phyloP scores from a whole-genome alignment of 1,284 basidiomycete genomes.

The Meripilus lineatus region DNA sequence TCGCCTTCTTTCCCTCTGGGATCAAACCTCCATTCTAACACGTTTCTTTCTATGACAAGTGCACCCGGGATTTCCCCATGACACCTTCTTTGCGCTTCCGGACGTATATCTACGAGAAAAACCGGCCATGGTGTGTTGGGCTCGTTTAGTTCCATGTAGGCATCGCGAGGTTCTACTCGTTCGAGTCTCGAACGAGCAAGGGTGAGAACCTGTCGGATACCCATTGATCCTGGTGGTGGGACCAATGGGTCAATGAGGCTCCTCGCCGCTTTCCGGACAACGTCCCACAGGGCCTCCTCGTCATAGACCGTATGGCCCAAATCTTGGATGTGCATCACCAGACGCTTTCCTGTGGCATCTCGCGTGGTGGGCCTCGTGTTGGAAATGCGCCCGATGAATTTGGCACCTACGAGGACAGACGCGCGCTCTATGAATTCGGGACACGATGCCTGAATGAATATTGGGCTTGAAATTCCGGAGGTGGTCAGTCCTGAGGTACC shows the following conservation, averaged over 20 bases:
- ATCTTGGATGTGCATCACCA: neutral
- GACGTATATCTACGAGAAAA: constrained; percentile 72
- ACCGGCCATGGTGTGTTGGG: constrained; percentile 47
- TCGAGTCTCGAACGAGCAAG: constrained; percentile 57
- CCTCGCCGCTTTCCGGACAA: constrained; percentile 53
- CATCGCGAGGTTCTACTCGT: constrained; percentile 55
- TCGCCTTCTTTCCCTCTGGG: constrained; percentile 39
- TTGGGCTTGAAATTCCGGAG: constrained; percentile 22
- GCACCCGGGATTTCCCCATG: constrained; percentile 59
- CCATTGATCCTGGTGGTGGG: constrained; percentile 58
- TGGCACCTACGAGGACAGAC: constrained; percentile 53
- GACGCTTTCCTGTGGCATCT: constrained; percentile 29
- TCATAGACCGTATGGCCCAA: constrained; percentile 43
- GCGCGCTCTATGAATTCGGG: constrained; percentile 55
- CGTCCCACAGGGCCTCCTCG: constrained; percentile 58
- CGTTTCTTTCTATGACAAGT: constrained; percentile 63
- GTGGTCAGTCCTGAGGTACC: constrained; percentile 37
- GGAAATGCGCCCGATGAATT: constrained; percentile 56
- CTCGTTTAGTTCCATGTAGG: constrained; percentile 53
- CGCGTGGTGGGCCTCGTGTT: constrained; percentile 26
- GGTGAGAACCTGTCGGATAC: constrained; percentile 49
- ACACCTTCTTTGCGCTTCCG: constrained; percentile 46
- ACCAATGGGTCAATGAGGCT: constrained; percentile 51
- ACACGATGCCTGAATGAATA: constrained; percentile 54
- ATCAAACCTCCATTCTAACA: constrained; percentile 73